Evolutionary conservation across 2,329 filamentous ascomycete species (phyloP), one percentile per base, ranked within the genome.

Genomic region (Amesomyces nigricolor): DNA sequence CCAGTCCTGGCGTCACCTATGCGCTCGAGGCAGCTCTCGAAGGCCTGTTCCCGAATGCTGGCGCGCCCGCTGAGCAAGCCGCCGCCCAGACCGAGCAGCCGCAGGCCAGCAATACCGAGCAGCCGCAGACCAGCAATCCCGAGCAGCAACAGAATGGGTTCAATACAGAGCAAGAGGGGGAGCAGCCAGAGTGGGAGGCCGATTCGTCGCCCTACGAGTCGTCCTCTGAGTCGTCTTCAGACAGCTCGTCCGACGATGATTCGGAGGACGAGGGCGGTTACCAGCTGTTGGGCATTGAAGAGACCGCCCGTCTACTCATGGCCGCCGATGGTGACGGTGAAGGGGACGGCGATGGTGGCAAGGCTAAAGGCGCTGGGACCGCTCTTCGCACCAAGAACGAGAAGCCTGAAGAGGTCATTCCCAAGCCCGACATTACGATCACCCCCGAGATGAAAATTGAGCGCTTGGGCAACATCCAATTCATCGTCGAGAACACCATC

Each of bases 281-380:
- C 64, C 81, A 88, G 51, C 78, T 91, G 42, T 76, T 96, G 1
- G 86, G 86, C 52, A 82, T 91, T 2, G 89, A 91, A 65, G 91
- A 95, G 68, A 87, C 89, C 55, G 90, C 89, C 0, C 85, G 86
- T 35, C 83, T 95, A 47, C 75, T 97, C 19, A 95, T 97, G 89
- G 81, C 86, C 59, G 87, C 82, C 43, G 91, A 92, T 61, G 85
- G 79, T 32, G 88, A 84, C 2, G 91, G 88, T 1, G 91, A 94
- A 53, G 88, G 91, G 51, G 90, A 91, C 62, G 82, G 80, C 11
- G 80, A 82, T 14, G 75, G 75, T 22, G 72, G 8, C 64, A 72
- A 37, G 68, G 66, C 35, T n/a, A 62, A 59, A 32, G 62, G 67
- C 9, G 65, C 68, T 17, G 73, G 69, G 32, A 69, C 72, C 1